These are phyloP conservation scores for Trichophyton verrucosum DNA, from an alignment of 2,329 filamentous ascomycete genomes.

Conservation along the genomic window DNA sequence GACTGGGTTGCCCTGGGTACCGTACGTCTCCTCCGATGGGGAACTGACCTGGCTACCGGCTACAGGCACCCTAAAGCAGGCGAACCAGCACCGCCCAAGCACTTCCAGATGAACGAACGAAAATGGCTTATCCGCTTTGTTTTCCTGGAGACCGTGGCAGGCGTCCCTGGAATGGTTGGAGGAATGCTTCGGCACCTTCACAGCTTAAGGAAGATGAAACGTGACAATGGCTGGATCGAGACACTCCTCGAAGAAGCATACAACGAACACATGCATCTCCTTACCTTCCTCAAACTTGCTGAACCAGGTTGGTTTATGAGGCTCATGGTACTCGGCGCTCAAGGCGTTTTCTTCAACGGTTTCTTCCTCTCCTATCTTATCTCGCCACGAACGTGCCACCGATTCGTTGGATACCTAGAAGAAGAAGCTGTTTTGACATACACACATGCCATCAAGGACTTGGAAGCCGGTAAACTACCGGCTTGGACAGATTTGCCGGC, in stretches of 20 bases:
- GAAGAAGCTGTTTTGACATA: constrained; percentile 97
- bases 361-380: constrained; percentile 83
- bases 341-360: constrained; percentile 93
- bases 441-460: constrained; percentile 72
- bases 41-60: constrained; percentile 71
- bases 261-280: constrained; percentile 86
- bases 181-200: constrained; percentile 86
- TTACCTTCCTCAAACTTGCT: constrained; percentile 87
- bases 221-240: constrained; percentile 78
- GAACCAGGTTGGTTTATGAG: constrained; percentile 84
- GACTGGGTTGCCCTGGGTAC: constrained; percentile 69
- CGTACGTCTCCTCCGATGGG: constrained; percentile 63
- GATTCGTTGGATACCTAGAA: constrained; percentile 93
- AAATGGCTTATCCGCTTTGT: constrained; percentile 88
- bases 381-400: constrained; percentile 76
- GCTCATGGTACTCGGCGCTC: constrained; percentile 76
- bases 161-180: constrained; percentile 92
- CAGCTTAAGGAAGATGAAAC: constrained; percentile 32
- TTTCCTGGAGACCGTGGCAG: constrained; percentile 89
- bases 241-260: constrained; percentile 80
- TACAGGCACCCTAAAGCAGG: constrained; percentile 56
- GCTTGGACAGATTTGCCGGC: constrained; percentile 67
- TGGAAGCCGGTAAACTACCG: constrained; percentile 72
- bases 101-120: constrained; percentile 60
- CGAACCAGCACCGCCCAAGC: constrained; percentile 42